These are phyloP conservation scores for Straminergon stramineum DNA, from an alignment of 225 moss, liverwort and hornwort genomes.

Conservation along the genomic window DNA sequence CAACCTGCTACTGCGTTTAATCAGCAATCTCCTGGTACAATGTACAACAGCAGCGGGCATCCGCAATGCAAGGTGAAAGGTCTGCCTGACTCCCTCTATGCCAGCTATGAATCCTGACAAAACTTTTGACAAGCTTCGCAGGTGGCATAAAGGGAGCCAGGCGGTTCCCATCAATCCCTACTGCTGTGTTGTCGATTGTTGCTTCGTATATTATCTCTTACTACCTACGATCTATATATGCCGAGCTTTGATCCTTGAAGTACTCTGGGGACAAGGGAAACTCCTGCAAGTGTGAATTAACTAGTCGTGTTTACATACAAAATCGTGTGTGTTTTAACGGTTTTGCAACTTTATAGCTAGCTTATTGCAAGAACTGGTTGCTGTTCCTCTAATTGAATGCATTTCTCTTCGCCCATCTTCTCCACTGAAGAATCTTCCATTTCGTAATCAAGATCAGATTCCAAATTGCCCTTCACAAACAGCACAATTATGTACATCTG, in stretches of 20 bases:
- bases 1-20: neutral
- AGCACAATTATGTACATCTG: neutral
- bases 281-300: neutral
- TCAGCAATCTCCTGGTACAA: neutral
- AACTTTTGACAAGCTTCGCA: conserved; percentile 21
- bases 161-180: conserved; percentile 15
- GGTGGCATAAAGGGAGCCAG: conserved; percentile 62
- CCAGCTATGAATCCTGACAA: conserved; percentile 40
- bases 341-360: neutral
- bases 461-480: neutral
- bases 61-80: conserved; percentile 1
- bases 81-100: conserved; percentile 38
- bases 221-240: neutral
- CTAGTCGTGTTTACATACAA: neutral
- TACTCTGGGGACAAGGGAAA: neutral
- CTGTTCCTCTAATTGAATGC: neutral
- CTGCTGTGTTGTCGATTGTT: neutral
- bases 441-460: neutral
- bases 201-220: neutral
- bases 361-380: neutral
- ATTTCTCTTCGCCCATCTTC: neutral
- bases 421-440: neutral
- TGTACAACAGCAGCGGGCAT: neutral
- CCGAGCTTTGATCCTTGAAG: neutral
- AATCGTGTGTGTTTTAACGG: neutral